A percentile compares a stretch with the other conserved stretches of the same genome.
phyloP scores from a whole-genome alignment of 2,329 filamentous ascomycete species.

The Aureobasidium sp. region DNA sequence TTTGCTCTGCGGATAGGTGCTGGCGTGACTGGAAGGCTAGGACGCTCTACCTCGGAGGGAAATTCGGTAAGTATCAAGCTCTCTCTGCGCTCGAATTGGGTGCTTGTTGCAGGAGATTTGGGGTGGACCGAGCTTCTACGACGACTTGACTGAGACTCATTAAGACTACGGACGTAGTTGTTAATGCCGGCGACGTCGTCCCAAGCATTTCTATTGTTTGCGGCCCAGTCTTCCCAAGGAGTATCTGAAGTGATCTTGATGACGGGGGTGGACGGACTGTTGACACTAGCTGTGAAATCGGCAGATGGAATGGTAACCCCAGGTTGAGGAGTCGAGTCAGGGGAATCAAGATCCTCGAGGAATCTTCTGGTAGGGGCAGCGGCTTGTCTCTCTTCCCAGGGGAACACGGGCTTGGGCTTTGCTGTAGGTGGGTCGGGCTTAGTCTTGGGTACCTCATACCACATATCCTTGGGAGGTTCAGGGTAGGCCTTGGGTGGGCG shows the following conservation, averaged over 20 bases:
- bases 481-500: slow-evolving; percentile 69
- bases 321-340: slow-evolving; percentile 14
- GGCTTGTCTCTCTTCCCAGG: slow-evolving; percentile 69
- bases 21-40: slow-evolving; percentile 83
- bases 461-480: slow-evolving; percentile 79
- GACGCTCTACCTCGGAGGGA: slow-evolving; percentile 70
- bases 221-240: slow-evolving; percentile 60
- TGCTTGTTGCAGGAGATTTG: slow-evolving; percentile 16
- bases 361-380: slow-evolving; percentile 60
- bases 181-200: slow-evolving; percentile 84
- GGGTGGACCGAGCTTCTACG: slow-evolving; percentile 25
- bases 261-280: slow-evolving; percentile 34
- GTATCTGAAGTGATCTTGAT: slow-evolving; percentile 42
- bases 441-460: slow-evolving; percentile 64
- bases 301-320: slow-evolving; percentile 8
- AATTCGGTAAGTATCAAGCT: slow-evolving; percentile 77
- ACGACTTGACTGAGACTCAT: slow-evolving; percentile 50
- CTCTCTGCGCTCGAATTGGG: slow-evolving; percentile 31
- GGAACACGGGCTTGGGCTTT: slow-evolving; percentile 66
- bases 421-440: slow-evolving; percentile 50
- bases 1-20: slow-evolving; percentile 63
- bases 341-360: slow-evolving; percentile 39
- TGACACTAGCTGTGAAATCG: neutral
- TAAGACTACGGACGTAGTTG: slow-evolving; percentile 69
- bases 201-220: slow-evolving; percentile 74